Base-by-base conservation (phyloP, 148 eudicot species). In the Pouteria glomerata region DNA sequence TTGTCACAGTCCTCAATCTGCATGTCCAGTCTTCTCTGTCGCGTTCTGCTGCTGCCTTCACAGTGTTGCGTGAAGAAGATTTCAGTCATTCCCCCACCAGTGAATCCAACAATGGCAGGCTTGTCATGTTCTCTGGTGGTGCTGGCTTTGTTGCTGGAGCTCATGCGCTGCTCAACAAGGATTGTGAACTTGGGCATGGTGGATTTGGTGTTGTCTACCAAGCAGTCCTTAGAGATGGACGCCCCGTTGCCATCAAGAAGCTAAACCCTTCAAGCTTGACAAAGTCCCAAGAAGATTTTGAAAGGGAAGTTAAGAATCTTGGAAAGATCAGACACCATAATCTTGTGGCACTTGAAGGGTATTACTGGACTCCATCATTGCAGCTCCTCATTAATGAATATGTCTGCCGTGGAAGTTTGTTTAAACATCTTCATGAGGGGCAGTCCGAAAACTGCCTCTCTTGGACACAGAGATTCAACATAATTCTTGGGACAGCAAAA, bases 61-160 rank as follows among this genome's bases (percentile, higher is more conserved):
- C 87, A 14, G 81, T 83, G 48, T 80, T 87, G 0, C 85, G 76
- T 48, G 85, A 57, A 16, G 98, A 87, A 42, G 92, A 88, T 31
- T 83, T 77, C 48, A 85, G 90, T 63, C 80, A 76, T 50, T 87
- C 97, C 19, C 91, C 88, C 30, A 77, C 75, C 15, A 85, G 81
- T 18, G 92, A 86, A 61, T 83, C 96, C 29, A 87, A 85, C 69
- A 86, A 84, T 64, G 98, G 98, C 29, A 93, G 91, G 78, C 90
- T 93, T 67, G 98, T 93, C n/a, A 87, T 93, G 97, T 91, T 93
- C 67, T 84, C 95, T 1, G 88, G 91, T 61, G 91, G 89, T 16
- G 86, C 87, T 64, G 93, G 84, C 58, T 91, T 93, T 67, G 91
- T 78, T 4, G 48, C 73, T 10, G 97, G 97, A 74, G 84, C 89